A percentile compares a stretch with the other conserved stretches of the same genome.
Evolutionary conservation across 2,329 filamentous ascomycete species (phyloP).

Genomic region (Calonectria pseudoturangicola): DNA sequence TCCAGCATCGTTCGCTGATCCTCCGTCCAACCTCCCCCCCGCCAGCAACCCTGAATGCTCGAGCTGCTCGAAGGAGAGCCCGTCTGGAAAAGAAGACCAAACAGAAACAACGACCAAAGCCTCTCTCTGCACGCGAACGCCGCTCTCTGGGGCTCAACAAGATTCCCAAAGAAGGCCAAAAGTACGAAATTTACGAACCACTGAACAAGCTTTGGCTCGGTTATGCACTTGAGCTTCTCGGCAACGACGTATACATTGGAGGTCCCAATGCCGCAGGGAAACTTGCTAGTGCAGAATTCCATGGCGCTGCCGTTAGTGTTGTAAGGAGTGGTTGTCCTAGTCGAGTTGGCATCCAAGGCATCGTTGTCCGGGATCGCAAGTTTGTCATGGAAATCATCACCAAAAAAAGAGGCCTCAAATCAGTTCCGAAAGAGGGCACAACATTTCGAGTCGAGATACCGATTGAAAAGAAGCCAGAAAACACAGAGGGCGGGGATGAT

Average conservation of each 20-base stretch:
- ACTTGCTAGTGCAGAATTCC: conserved; percentile 90
- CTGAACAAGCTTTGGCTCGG: conserved; percentile 87
- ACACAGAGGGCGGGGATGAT: conserved; percentile 45
- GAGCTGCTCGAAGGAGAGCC: conserved; percentile 72
- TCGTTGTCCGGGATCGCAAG: conserved; percentile 91
- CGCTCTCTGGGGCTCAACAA: conserved; percentile 83
- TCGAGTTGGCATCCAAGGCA: conserved; percentile 88
- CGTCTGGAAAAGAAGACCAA: conserved; percentile 67
- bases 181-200: conserved; percentile 84
- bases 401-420: conserved; percentile 80
- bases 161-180: conserved; percentile 77
- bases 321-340: conserved; percentile 87
- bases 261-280: conserved; percentile 80
- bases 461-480: conserved; percentile 42
- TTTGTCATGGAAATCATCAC: conserved; percentile 92
- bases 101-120: conserved; percentile 73
- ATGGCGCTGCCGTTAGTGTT: conserved; percentile 89
- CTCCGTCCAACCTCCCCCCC: conserved; percentile 85
- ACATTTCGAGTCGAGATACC: conserved; percentile 87
- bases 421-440: conserved; percentile 92
- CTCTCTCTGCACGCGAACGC: conserved; percentile 87
- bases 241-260: conserved; percentile 73
- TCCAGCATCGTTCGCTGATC: conserved; percentile 87
- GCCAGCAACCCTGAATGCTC: conserved; percentile 71
- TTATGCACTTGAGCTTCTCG: conserved; percentile 90